Base-by-base conservation (phyloP, 805 yeast genomes). In the Wickerhamiella dianesei region DNA sequence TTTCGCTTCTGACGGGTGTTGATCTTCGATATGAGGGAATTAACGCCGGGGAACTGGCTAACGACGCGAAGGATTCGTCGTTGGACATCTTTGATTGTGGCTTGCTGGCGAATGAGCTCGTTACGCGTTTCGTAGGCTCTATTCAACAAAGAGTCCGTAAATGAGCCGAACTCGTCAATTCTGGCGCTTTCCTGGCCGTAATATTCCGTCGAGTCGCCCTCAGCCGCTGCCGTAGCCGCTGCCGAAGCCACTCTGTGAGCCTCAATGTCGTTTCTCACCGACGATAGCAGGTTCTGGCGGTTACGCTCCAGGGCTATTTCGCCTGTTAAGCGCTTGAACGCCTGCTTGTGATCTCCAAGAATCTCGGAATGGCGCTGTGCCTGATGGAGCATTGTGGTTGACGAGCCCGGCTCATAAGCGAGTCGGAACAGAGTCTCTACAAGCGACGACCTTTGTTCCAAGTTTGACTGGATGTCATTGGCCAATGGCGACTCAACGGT, bases 61-160 rank as follows among this genome's bases (percentile, higher is more conserved):
- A 87, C 65, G 1, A 83, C 70, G 39, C 72, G 72, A 50, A 77
- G 69, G 47, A 88, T 67, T 48, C 76, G 72, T 48, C 74, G 70
- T 52, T 80, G 83, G 3, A 92, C 82, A 50, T 69, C 75, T 48
- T 70, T 69, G 45, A 92, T 68, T 5, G 74, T 61, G 36, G 72
- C 73, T 49, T 89, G 71, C 65, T 92, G 98, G 43, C 79, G 70
- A 41, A 73, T 54, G 45, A 92, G 73, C 58, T 84, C 94, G 50
- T 88, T 96, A 48, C 97, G 71, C 0, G 97, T 87, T 54, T 82
- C 84, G 65, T 76, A 81, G 1, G 96, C 97, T 60, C 82, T 88
- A n/a, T 74, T 74, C 36, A 89, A 71, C 48, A 92, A 68, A 40
- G 81, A 67, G 60, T 92, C 96, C 14, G 94, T 84, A 44, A 87